Percentiles rank a stretch among this genome's conserved stretches.
Evolutionary conservation across 1,284 basidiomycete species (phyloP).

Genomic region (Ceratobasidium sp.): DNA sequence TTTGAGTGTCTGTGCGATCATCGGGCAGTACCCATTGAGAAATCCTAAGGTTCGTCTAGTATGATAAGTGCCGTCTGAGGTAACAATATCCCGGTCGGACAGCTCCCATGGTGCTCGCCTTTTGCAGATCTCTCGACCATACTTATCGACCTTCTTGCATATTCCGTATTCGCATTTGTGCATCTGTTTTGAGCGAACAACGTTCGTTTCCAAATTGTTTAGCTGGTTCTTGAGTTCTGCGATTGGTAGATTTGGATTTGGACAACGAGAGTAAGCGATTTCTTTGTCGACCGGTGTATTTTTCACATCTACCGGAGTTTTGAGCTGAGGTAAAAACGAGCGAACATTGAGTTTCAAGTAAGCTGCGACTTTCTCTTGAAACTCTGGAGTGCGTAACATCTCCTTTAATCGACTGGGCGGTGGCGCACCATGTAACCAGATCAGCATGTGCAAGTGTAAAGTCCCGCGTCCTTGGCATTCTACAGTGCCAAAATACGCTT

Average conservation of each 20-base stretch:
- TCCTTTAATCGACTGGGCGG: no score
- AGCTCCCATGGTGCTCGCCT: slow-evolving; percentile 57
- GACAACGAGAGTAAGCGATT: slow-evolving; percentile 18
- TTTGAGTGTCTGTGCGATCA: slow-evolving; percentile 51
- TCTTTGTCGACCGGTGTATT: no score
- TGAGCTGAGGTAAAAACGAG: no score
- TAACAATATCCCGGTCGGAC: slow-evolving; percentile 52
- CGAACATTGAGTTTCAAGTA: no score
- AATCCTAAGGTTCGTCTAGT: slow-evolving; percentile 50
- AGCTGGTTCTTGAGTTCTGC: not conserved
- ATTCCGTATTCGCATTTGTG: not conserved
- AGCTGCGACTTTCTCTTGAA: no score
- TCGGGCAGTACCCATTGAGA: slow-evolving; percentile 57
- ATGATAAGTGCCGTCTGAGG: slow-evolving; percentile 14
- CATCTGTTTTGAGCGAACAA: not conserved
- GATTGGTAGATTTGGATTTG: not conserved
- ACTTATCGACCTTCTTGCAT: slow-evolving; percentile 47
- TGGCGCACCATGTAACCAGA: no score
- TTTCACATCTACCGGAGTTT: no score
- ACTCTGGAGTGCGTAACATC: no score
- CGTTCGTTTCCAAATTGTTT: not conserved
- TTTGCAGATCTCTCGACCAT: slow-evolving; percentile 57
- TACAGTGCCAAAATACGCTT: no score
- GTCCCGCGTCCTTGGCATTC: no score
- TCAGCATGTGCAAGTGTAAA: no score